Conservation (phyloP, 176 grass and related monocot species). For the Oropetium thomaeum region DNA sequence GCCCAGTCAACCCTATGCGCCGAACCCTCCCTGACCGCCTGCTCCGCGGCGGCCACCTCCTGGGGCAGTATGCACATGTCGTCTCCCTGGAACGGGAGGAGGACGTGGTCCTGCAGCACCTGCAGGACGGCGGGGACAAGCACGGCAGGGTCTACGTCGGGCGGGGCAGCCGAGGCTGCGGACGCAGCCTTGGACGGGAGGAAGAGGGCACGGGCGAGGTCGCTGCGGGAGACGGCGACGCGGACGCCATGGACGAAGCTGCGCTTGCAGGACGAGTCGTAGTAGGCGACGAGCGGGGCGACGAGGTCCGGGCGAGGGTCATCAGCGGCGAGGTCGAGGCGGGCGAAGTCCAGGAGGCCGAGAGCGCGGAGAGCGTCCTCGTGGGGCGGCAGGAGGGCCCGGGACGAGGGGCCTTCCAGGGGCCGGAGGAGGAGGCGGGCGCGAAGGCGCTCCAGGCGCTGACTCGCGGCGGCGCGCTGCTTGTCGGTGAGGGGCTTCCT, state of each 20-base stretch:
- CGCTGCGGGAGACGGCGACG: constrained; percentile 47
- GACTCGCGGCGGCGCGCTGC: constrained; percentile 44
- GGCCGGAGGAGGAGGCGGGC: constrained; percentile 28
- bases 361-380: constrained; percentile 62
- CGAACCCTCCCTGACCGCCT: constrained; percentile 61
- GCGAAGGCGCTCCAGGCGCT: constrained; percentile 42
- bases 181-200: constrained; percentile 51
- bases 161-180: not conserved
- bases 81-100: constrained; percentile 57
- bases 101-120: constrained; percentile 60
- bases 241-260: constrained; percentile 63
- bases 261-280: constrained; percentile 50
- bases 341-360: constrained; percentile 66
- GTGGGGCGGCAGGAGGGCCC: constrained; percentile 31
- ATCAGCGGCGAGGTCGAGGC: constrained; percentile 36
- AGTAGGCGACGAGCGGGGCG: constrained; percentile 55
- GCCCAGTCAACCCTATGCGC: constrained; percentile 82
- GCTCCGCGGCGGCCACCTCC: constrained; percentile 62
- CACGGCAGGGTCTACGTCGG: constrained; percentile 33
- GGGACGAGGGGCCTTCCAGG: not conserved
- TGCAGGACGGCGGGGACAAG: constrained; percentile 37
- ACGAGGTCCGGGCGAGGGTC: constrained; percentile 59
- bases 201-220: constrained; percentile 54
- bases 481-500: constrained; percentile 47
- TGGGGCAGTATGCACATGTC: constrained; percentile 63